These are phyloP conservation scores for Geranium incanum DNA, from an alignment of 441 rosid species.

Conservation along the genomic window DNA sequence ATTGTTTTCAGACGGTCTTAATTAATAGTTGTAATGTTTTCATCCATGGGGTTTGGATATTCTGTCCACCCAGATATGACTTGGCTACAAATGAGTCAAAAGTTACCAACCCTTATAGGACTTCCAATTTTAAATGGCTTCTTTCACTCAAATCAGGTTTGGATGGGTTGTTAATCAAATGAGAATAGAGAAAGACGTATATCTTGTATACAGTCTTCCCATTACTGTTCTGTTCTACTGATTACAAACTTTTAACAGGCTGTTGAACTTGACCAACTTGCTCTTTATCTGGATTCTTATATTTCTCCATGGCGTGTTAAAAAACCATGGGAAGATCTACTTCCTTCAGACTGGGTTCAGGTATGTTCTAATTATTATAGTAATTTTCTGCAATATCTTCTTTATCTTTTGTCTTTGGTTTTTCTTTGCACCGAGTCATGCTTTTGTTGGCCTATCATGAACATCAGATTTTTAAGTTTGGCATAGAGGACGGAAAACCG, in stretches of 20 bases:
- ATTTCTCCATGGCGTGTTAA: conserved; percentile 77
- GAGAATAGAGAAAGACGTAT: background rate
- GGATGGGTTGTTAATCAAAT: background rate
- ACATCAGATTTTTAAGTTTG: conserved; percentile 74
- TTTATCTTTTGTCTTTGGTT: background rate
- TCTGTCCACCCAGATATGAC: background rate
- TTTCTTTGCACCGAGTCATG: conserved; percentile 14
- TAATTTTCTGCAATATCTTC: background rate
- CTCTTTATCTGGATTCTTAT: conserved; percentile 92
- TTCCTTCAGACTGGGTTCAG: conserved; percentile 92
- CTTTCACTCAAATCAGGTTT: background rate
- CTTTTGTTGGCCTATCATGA: conserved; percentile 17
- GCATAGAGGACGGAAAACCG: conserved; percentile 76
- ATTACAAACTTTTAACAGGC: conserved; percentile 46
- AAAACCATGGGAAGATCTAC: conserved; percentile 82
- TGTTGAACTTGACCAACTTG: conserved; percentile 88
- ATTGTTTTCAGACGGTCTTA: background rate
- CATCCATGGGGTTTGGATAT: background rate
- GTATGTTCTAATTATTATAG: conserved; percentile 27
- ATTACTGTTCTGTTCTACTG: background rate
- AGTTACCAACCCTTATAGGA: background rate
- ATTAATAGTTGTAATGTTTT: background rate
- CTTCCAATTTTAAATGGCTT: background rate
- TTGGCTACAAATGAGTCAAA: background rate
- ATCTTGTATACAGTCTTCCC: background rate